These are phyloP conservation scores for Fusarium virguliforme DNA, from an alignment of 2,329 filamentous ascomycete genomes.

Conservation along the genomic window DNA sequence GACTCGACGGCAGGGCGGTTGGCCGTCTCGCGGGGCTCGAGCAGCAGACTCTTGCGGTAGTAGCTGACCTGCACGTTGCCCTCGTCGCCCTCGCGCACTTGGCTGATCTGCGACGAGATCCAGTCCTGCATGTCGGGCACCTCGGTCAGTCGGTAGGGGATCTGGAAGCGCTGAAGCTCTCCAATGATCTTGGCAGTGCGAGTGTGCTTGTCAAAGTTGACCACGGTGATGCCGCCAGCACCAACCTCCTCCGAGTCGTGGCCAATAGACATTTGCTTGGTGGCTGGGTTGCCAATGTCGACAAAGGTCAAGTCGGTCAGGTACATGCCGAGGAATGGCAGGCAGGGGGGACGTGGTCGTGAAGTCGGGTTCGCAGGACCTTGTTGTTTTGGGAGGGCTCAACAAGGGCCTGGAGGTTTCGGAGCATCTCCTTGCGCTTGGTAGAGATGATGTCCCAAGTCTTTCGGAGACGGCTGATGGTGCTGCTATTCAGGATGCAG, in stretches of 20 bases:
- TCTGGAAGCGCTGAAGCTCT: conserved; percentile 95
- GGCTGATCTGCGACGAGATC: conserved; percentile 86
- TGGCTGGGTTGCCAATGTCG: conserved; percentile 92
- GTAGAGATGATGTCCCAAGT: conserved; percentile 93
- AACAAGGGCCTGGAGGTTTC: conserved; percentile 85
- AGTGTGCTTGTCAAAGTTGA: conserved; percentile 98
- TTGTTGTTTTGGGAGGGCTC: conserved; percentile 94
- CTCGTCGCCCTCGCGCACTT: conserved; percentile 76
- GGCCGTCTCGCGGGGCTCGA: conserved; percentile 80
- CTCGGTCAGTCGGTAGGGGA: conserved; percentile 87
- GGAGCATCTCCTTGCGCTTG: conserved; percentile 86
- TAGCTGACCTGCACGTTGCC: conserved; percentile 73
- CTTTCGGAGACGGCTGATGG: conserved; percentile 87
- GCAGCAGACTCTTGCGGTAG: conserved; percentile 86
- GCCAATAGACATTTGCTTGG: conserved; percentile 76
- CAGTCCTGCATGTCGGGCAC: conserved; percentile 93
- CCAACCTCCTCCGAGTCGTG: conserved; percentile 72
- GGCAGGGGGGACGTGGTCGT: conserved; percentile 92
- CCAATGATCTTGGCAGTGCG: conserved; percentile 96
- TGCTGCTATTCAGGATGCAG: conserved; percentile 92
- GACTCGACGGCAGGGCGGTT: conserved; percentile 55
- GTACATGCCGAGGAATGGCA: conserved; percentile 97
- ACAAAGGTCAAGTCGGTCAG: conserved; percentile 97
- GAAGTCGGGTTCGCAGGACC: conserved; percentile 84
- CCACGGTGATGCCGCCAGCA: conserved; percentile 80